These are phyloP conservation scores for Pleurotus pulmonarius DNA, from an alignment of 768 basidiomycete species.

Conservation along the genomic window DNA sequence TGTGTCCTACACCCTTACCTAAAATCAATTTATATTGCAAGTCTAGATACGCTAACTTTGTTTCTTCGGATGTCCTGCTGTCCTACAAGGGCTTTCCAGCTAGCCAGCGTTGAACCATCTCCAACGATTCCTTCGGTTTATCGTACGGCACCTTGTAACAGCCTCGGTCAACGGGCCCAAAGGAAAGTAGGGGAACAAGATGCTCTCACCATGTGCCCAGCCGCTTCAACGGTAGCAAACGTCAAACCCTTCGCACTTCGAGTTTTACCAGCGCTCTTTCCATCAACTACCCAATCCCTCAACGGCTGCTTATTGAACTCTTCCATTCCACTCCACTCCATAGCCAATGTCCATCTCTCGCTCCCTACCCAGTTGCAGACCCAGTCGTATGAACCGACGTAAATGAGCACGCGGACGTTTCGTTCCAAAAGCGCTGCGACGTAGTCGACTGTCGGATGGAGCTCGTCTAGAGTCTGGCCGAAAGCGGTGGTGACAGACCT, in stretches of 20 bases:
- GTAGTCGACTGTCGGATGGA: slow-evolving; percentile 43
- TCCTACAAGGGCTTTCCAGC: background rate
- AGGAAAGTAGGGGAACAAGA: background rate
- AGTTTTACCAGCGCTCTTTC: slow-evolving; percentile 50
- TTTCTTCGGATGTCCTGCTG: too few relatives aligned
- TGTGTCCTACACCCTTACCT: too few relatives aligned
- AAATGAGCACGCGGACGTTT: slow-evolving; percentile 48
- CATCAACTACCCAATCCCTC: slow-evolving; percentile 54
- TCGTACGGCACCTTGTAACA: slow-evolving; percentile 51
- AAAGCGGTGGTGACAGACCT: slow-evolving; percentile 47
- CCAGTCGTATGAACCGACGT: slow-evolving; percentile 53
- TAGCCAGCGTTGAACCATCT: slow-evolving; percentile 9
- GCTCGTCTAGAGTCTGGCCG: slow-evolving; percentile 33
- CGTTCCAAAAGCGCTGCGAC: slow-evolving; percentile 37
- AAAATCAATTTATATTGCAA: too few relatives aligned
- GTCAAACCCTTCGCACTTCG: slow-evolving; percentile 53
- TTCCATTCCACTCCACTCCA: slow-evolving; percentile 58
- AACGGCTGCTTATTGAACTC: slow-evolving; percentile 40
- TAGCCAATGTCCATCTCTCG: slow-evolving; percentile 51
- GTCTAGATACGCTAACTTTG: too few relatives aligned
- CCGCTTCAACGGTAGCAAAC: slow-evolving; percentile 53
- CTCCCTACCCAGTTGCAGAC: slow-evolving; percentile 66
- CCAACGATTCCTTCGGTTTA: slow-evolving; percentile 48
- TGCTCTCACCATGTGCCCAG: slow-evolving; percentile 61
- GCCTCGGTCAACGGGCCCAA: background rate